phyloP scores from a whole-genome alignment of 2,329 filamentous ascomycete species.

The Xylaria sp. region DNA sequence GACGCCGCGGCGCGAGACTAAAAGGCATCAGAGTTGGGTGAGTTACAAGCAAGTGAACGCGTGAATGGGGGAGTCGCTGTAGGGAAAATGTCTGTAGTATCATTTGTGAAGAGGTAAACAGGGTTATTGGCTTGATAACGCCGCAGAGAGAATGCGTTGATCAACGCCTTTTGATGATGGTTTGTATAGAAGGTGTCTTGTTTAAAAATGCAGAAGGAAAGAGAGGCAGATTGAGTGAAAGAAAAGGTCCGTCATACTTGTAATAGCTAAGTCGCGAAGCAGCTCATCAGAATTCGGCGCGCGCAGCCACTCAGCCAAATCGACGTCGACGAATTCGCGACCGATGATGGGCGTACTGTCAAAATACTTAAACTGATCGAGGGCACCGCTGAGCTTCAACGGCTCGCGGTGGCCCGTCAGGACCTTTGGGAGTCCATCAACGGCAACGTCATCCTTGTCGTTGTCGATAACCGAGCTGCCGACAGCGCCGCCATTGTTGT shows the following conservation, averaged over 20 bases:
- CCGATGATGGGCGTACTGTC: slow-evolving; percentile 68
- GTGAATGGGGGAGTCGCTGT: background rate
- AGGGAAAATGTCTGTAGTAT: background rate
- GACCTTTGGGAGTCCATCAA: slow-evolving; percentile 31
- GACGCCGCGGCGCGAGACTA: slow-evolving; percentile 73
- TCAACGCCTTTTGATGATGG: background rate
- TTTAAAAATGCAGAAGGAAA: background rate
- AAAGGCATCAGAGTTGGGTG: no score
- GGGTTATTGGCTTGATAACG: no score
- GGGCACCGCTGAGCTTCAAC: slow-evolving; percentile 55
- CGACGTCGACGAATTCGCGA: slow-evolving; percentile 62
- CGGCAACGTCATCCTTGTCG: slow-evolving; percentile 5
- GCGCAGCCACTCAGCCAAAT: slow-evolving; percentile 65
- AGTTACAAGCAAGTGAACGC: background rate
- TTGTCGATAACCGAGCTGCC: slow-evolving; percentile 18
- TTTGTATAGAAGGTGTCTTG: background rate
- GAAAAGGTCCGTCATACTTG: slow-evolving; percentile 51
- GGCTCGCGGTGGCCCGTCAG: slow-evolving; percentile 43
- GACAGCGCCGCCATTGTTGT: slow-evolving; percentile 21
- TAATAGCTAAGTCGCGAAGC: slow-evolving; percentile 70
- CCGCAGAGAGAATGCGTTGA: no score
- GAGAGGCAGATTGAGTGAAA: background rate
- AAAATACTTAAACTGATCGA: slow-evolving; percentile 59
- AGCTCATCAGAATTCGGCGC: slow-evolving; percentile 67
- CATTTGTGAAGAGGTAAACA: background rate